Base-by-base conservation (phyloP, 2,329 filamentous ascomycete species). In the Ceratocystis destructans region DNA sequence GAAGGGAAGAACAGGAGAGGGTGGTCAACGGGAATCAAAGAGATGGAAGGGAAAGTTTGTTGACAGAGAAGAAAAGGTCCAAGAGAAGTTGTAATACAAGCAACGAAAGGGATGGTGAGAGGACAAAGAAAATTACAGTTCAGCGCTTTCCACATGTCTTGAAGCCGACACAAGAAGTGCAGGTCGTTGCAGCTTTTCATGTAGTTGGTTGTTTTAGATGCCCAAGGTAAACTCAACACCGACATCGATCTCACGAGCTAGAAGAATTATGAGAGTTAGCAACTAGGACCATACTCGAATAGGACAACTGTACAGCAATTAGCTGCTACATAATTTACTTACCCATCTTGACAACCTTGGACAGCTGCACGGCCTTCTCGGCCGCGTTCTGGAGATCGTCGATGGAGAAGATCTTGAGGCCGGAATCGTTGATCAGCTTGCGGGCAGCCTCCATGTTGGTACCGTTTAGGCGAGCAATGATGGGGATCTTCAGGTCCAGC, bases 361-460 rank as follows among this genome's bases (percentile, higher is more conserved):
- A 96, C 78, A 99, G 93, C 79, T 99, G 93, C 70, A 99, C 94
- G 37, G 92, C 89, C 84, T 96, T 97, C 85, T 97, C 94, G 70
- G 94, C 94, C 53, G 94, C 94, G 75, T 80, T 94, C 80, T 99
- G 94, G 73, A 99, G 85, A 79, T 99, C 94, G 75, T 97, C 93
- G 70, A 99, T 97, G 74, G 90, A 95, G 84, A 99, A 99, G 79
- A 99, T 99, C 87, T 99, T 99, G 74, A 99, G 85, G 73, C 94
- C 92, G 65, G 92, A 95, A 77, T 99, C 91, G 82, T 94, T 96
- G 81, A 99, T 91, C 81, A 82, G 79, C 82, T 94, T 86, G 78
- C 94, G 91, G 69, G 94, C 94, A 77, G 87, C 83, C 79, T 96
- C 92, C 84, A 96, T 91, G 83, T 99, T 99, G 77, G 94, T 99